These are phyloP conservation scores for Narthecium ossifragum DNA, from an alignment of 106 monocot genomes.

Conservation along the genomic window DNA sequence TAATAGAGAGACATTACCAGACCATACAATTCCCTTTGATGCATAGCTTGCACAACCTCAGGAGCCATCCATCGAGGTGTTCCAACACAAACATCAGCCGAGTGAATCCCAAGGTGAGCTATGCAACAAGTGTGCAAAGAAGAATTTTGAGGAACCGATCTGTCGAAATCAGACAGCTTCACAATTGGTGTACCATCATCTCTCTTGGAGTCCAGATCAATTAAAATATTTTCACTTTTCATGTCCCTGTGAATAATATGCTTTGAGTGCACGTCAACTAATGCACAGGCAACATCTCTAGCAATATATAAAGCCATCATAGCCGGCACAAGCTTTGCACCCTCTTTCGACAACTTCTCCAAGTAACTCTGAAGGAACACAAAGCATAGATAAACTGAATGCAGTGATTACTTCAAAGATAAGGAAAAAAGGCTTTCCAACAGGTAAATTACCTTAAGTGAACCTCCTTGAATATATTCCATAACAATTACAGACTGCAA, in stretches of 20 bases:
- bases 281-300: constrained; percentile 72
- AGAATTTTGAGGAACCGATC: constrained; percentile 75
- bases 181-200: constrained; percentile 62
- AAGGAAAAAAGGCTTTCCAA: not conserved
- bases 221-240: constrained; percentile 91
- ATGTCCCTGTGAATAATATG: constrained; percentile 90
- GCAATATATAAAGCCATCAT: constrained; percentile 66
- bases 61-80: constrained; percentile 99
- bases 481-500: constrained; percentile 73
- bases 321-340: constrained; percentile 64
- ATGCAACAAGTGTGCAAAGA: constrained; percentile 80
- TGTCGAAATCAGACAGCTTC: constrained; percentile 94
- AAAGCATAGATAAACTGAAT: not conserved
- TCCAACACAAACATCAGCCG: constrained; percentile 87
- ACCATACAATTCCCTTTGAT: constrained; percentile 63
- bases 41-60: constrained; percentile 76
- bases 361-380: constrained; percentile 51
- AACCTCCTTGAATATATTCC: constrained; percentile 91
- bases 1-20: constrained; percentile 37
- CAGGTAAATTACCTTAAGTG: constrained; percentile 57
- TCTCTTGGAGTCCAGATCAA: constrained; percentile 60
- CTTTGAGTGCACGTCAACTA: constrained; percentile 85
- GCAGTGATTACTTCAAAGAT: not conserved
- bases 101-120: constrained; percentile 76
- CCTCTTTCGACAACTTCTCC: constrained; percentile 36